These are phyloP conservation scores for Rubia yunnanensis DNA, from an alignment of 257 asterid genomes.

Conservation along the genomic window DNA sequence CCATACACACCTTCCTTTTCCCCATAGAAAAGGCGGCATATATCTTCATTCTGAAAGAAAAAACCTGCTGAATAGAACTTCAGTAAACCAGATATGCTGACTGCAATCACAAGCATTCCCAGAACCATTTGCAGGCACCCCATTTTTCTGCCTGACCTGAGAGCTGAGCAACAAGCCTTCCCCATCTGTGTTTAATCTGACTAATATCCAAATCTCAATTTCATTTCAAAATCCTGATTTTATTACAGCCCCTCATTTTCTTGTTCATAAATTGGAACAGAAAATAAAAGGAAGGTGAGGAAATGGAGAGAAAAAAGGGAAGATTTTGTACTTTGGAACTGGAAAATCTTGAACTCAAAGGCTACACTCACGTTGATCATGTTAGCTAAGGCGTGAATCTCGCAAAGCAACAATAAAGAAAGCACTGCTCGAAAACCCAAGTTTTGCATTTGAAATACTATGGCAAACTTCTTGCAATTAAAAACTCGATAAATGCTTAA, in stretches of 20 bases:
- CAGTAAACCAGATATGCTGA: constrained; percentile 59
- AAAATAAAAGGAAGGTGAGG: neutral
- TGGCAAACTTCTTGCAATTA: neutral
- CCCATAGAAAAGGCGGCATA: constrained; percentile 52
- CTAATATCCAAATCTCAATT: neutral
- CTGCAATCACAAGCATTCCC: constrained; percentile 57
- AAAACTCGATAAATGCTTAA: neutral
- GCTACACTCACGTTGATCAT: constrained; percentile 11
- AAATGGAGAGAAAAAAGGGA: no score
- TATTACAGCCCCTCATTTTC: neutral
- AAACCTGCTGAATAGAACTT: constrained; percentile 60
- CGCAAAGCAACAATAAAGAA: constrained; percentile 11
- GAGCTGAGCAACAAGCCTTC: constrained; percentile 37
- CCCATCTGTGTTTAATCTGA: constrained; percentile 23
- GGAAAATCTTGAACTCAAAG: constrained; percentile 21
- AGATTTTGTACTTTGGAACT: constrained; percentile 21
- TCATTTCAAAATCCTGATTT: neutral
- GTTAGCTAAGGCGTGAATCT: constrained; percentile 15
- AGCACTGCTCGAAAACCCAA: constrained; percentile 10
- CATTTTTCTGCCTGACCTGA: constrained; percentile 50
- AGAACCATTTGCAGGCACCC: constrained; percentile 55
- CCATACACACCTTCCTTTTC: constrained; percentile 20
- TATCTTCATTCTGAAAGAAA: constrained; percentile 57
- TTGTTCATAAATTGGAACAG: neutral
- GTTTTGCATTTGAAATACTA: neutral